Conservation (phyloP, 371 early-diverging fungal genomes). For the Mortierella sp. region DNA sequence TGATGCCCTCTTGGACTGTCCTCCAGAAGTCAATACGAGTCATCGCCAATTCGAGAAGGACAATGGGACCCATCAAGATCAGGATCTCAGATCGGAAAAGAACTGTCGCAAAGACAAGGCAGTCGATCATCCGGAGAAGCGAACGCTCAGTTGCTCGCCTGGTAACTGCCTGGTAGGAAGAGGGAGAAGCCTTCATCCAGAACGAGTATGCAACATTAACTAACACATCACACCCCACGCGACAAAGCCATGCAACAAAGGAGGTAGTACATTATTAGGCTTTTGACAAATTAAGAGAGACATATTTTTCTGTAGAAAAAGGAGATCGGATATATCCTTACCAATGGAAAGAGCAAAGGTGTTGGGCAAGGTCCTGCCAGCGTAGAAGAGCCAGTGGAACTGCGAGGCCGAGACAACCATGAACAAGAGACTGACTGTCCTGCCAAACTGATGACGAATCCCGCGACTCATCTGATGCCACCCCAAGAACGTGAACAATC, state of each 20-base stretch:
- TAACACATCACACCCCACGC: not conserved
- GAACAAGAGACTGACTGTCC: constrained; percentile 67
- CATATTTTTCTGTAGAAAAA: not conserved
- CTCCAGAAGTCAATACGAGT: constrained; percentile 40
- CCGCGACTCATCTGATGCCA: constrained; percentile 62
- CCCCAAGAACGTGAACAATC: constrained; percentile 60
- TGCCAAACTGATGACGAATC: constrained; percentile 70
- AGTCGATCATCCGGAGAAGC: constrained; percentile 66
- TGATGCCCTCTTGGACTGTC: constrained; percentile 55
- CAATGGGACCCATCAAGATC: constrained; percentile 64
- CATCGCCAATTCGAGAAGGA: constrained; percentile 58
- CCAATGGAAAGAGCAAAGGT: constrained; percentile 84
- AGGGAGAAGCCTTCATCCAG: constrained; percentile 52
- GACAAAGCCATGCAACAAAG: not conserved
- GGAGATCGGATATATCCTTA: constrained; percentile 6
- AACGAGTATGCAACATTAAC: constrained; percentile 51
- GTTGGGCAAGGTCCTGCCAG: constrained; percentile 90
- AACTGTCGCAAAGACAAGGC: constrained; percentile 74
- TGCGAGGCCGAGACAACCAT: constrained; percentile 77
- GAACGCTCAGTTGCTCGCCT: constrained; percentile 32
- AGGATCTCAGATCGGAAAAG: constrained; percentile 90
- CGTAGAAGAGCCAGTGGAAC: constrained; percentile 93
- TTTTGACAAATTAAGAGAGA: not conserved
- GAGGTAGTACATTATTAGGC: not conserved
- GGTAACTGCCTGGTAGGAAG: constrained; percentile 14